Evolutionary conservation across 495 filamentous ascomycete genomes (phyloP).

Genomic region (Bacidia gigantensis): DNA sequence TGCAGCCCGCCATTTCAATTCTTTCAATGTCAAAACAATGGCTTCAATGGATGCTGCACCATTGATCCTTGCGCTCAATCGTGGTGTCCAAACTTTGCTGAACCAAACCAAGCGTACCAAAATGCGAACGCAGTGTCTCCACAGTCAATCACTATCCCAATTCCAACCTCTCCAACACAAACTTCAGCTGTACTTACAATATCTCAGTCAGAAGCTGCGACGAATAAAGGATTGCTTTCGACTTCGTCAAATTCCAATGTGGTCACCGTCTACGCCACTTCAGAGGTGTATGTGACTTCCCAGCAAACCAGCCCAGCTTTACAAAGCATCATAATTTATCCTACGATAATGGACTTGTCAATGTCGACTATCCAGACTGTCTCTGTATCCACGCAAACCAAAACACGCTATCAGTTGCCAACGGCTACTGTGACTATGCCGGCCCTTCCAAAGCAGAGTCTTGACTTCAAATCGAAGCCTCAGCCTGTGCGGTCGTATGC

Average conservation of each 20-base stretch:
- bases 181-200: too few species aligned
- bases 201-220: too few species aligned
- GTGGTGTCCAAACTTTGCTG: not conserved
- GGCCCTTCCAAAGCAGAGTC: not conserved
- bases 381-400: too few species aligned
- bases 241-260: too few species aligned
- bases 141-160: not conserved
- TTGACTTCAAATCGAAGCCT: not conserved
- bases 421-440: not conserved
- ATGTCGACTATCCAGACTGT: too few species aligned
- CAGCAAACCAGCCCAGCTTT: not conserved
- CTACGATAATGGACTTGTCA: not conserved
- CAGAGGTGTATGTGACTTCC: not conserved
- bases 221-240: too few species aligned
- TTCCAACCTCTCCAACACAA: not conserved
- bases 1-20: not conserved
- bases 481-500: not conserved
- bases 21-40: not conserved
- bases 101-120: too few species aligned
- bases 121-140: not conserved
- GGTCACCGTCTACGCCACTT: not conserved
- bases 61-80: not conserved
- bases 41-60: conserved; percentile 2
- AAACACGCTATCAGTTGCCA: too few species aligned
- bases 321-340: too few species aligned